phyloP scores from a whole-genome alignment of 1,284 basidiomycete species.

The Pyrrhoderma lamaoense region DNA sequence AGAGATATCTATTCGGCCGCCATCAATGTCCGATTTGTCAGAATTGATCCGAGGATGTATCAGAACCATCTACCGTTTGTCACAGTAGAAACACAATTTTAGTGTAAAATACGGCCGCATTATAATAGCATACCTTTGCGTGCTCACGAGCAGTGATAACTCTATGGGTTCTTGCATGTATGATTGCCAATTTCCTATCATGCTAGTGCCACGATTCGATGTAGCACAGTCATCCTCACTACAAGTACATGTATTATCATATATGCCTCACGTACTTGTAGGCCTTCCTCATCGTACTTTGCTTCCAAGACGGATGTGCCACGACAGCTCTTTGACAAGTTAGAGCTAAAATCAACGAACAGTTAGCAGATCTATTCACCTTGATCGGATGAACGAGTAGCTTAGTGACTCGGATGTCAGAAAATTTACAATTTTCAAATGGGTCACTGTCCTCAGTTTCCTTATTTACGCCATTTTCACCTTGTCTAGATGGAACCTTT shows the following conservation, averaged over 20 bases:
- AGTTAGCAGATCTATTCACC: constrained; percentile 26
- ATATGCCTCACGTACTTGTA: constrained; percentile 51
- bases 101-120: background rate
- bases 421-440: constrained; percentile 7
- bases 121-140: constrained; percentile 39
- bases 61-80: constrained; percentile 68
- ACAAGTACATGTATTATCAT: constrained; percentile 1
- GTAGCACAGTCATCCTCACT: no score
- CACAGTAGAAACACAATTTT: background rate
- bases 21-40: constrained; percentile 37
- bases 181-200: constrained; percentile 63
- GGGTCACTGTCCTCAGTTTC: background rate
- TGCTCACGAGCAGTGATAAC: constrained; percentile 61
- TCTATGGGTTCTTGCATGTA: constrained; percentile 44
- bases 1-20: constrained; percentile 42
- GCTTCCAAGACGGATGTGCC: constrained; percentile 52
- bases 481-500: background rate
- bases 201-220: constrained; percentile 45
- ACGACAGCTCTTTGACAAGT: constrained; percentile 45
- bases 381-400: constrained; percentile 66
- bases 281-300: constrained; percentile 51
- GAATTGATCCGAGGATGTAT: constrained; percentile 47
- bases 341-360: constrained; percentile 15
- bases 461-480: background rate
- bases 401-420: constrained; percentile 37